Conservation (phyloP, 176 grass and related monocot genomes). For the Thinopyrum elongatum region DNA sequence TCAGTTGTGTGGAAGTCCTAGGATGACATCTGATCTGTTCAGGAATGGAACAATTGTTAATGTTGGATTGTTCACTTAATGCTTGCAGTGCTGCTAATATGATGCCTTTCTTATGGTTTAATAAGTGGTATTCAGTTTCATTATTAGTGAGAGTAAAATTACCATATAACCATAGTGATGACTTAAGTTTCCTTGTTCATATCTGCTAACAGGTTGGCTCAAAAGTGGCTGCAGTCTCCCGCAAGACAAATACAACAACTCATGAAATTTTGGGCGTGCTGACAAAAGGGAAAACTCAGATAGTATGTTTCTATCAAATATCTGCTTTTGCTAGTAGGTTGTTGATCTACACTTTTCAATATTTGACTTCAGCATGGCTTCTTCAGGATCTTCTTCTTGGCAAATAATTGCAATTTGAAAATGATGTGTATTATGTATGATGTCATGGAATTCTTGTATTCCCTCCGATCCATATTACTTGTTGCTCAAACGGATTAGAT, state of each 20-base stretch:
- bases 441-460: neutral
- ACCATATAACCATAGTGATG: neutral
- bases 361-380: neutral
- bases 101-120: neutral
- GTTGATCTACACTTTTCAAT: conserved; percentile 9
- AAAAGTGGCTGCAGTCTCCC: conserved; percentile 93
- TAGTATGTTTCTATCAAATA: conserved; percentile 39
- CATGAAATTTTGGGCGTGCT: conserved; percentile 90
- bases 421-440: conserved; percentile 3
- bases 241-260: conserved; percentile 98
- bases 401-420: conserved; percentile 17
- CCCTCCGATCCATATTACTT: too few species aligned
- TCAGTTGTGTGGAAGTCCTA: neutral
- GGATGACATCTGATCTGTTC: neutral
- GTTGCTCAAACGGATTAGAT: too few species aligned
- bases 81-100: neutral
- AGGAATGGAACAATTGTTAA: neutral
- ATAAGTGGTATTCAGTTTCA: neutral
- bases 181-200: conserved; percentile 5
- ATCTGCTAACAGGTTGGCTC: conserved; percentile 65
- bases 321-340: conserved; percentile 5
- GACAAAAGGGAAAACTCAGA: conserved; percentile 93
- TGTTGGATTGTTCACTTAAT: neutral
- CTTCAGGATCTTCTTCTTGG: neutral
- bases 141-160: neutral